Evolutionary conservation across 768 basidiomycete species (phyloP).

Genomic region (Suillus occidentalis): DNA sequence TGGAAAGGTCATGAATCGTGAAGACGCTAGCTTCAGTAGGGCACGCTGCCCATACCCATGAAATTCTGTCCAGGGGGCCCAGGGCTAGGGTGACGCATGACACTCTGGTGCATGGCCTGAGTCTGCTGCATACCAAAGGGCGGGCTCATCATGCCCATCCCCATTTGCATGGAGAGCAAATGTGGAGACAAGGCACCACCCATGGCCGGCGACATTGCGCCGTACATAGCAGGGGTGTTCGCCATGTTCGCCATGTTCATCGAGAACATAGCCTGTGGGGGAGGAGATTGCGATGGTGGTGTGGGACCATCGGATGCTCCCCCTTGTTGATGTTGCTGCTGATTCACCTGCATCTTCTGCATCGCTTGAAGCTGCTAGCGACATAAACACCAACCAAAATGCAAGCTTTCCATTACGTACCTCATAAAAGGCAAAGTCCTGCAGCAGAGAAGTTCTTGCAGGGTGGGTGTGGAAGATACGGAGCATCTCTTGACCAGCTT

Average conservation of each 20-base stretch:
- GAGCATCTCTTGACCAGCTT: conserved; percentile 96
- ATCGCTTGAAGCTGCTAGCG: conserved; percentile 72
- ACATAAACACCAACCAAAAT: background rate
- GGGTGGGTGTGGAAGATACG: conserved; percentile 94
- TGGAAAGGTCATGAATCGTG: background rate
- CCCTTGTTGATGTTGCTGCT: conserved; percentile 20
- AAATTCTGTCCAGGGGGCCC: conserved; percentile 50
- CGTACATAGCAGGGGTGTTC: conserved; percentile 36
- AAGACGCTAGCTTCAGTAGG: conserved; percentile 24
- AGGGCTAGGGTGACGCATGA: conserved; percentile 81
- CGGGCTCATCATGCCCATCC: conserved; percentile 45
- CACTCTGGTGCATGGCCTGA: conserved; percentile 82
- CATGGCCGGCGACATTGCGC: conserved; percentile 33
- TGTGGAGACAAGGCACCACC: conserved; percentile 30
- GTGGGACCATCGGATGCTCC: conserved; percentile 28
- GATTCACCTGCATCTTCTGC: conserved; percentile 57
- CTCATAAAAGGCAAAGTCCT: conserved; percentile 93
- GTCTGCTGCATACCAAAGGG: conserved; percentile 56
- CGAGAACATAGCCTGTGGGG: conserved; percentile 45
- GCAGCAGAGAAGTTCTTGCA: conserved; percentile 87
- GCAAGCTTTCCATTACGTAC: conserved; percentile 38
- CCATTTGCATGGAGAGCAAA: conserved; percentile 49
- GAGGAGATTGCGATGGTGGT: conserved; percentile 41
- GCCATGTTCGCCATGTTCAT: conserved; percentile 33
- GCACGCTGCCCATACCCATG: conserved; percentile 42